Evolutionary conservation across 2,329 filamentous ascomycete genomes (phyloP), one percentile per base, ranked within the genome.

Genomic region (Stagonosporopsis rhizophila): DNA sequence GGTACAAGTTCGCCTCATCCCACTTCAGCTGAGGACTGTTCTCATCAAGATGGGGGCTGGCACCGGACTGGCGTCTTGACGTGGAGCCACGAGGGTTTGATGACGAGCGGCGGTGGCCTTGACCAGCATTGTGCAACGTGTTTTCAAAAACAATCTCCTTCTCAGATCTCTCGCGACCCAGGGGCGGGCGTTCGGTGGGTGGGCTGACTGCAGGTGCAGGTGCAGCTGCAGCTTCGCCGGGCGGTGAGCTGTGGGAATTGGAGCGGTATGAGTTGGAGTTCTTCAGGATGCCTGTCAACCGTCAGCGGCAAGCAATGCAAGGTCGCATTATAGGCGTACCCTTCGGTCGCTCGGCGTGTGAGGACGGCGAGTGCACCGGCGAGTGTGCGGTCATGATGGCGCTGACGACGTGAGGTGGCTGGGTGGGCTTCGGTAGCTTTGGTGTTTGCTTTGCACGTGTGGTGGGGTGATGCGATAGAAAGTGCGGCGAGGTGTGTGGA

Each of bases 1-100:
- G 85, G 79, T 97, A 99, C 28, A 99, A 85, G 74, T 99, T 99
- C 41, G 91, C 95, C 81, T 99, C 95, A 77, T 99, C 95, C 95
- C 95, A 99, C 80, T 97, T 96, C 66, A 99, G 83, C 60, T 92
- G 88, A 61, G 90, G 89, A 56, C 85, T 88, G 54, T 82, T 83
- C 44, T 87, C 83, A 46, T 86, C 84, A 17, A 81, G 75, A 41
- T 80, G 76, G 30, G 81, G 79, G 58, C 81, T 77, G 57, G 80
- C 68, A 28, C 74, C 75, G 4, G 90, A 93, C 63, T 88, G 89
- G 46, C 91, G 88, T 52, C 92, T 89, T n/a, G 88, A 89, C 8
- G 85, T 83, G 27, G 83, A 84, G 5, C 86, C 86, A 61, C 85
- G 85, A 2, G 87, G 83, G 23, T 86, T 86, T 2, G 91, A 94